Conservation (phyloP, 208 protist genomes). For the Wallacemonas rigidus region DNA sequence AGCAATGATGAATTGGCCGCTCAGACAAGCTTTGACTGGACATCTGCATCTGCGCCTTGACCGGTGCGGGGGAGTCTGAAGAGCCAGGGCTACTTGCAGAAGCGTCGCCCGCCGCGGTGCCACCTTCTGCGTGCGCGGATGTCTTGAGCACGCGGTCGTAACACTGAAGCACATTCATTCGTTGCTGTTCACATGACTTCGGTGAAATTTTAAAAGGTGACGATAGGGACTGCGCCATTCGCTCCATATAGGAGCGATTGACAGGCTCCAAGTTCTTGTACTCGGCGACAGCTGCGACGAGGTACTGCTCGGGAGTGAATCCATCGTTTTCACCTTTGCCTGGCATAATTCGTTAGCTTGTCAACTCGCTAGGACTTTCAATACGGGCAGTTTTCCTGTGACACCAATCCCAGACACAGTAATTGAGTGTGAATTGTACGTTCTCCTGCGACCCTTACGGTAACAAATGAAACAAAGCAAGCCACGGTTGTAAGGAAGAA, state of each 20-base stretch:
- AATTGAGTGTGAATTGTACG: no score
- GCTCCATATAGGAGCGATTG: constrained; percentile 60
- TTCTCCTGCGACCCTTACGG: no score
- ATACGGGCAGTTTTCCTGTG: no score
- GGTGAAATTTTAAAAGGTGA: constrained; percentile 73
- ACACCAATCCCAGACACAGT: no score
- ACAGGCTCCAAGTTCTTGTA: constrained; percentile 62
- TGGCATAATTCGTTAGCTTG: not conserved
- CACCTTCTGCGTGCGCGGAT: constrained; percentile 10
- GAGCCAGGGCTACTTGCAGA: not conserved
- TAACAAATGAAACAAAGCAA: no score
- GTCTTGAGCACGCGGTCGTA: constrained; percentile 49
- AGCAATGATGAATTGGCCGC: constrained; percentile 55
- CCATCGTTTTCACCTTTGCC: constrained; percentile 24
- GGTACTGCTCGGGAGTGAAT: constrained; percentile 60
- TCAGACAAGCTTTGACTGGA: constrained; percentile 2
- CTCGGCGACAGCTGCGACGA: constrained; percentile 61
- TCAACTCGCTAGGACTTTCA: no score
- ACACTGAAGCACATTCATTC: constrained; percentile 55
- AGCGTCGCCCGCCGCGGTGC: not conserved
- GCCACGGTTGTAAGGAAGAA: not conserved
- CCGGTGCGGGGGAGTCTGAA: not conserved
- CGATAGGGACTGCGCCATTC: constrained; percentile 55
- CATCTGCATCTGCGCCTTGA: constrained; percentile 2
- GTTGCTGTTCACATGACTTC: constrained; percentile 63